These are phyloP conservation scores for Penicillium sp. DNA, from an alignment of 2,329 filamentous ascomycete genomes.

Conservation along the genomic window DNA sequence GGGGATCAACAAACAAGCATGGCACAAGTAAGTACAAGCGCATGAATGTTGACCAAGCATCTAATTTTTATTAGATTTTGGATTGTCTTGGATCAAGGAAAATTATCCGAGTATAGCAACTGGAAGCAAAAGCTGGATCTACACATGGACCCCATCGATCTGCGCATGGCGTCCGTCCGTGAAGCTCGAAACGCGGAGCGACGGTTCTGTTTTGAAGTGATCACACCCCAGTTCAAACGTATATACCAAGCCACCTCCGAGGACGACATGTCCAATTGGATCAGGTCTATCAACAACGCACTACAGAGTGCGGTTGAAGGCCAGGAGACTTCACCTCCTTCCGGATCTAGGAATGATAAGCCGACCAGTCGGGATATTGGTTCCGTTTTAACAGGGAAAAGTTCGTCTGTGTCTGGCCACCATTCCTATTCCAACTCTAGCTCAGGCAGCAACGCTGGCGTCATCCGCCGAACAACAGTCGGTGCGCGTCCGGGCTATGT, in stretches of 20 bases:
- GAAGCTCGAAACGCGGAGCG: constrained; percentile 93
- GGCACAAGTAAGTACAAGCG: constrained; percentile 79
- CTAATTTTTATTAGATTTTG: constrained; percentile 68
- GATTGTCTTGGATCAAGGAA: constrained; percentile 96
- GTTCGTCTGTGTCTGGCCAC: constrained; percentile 61
- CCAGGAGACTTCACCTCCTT: constrained; percentile 55
- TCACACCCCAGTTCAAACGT: constrained; percentile 91
- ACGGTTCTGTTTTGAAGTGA: constrained; percentile 96
- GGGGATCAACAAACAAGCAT: constrained; percentile 92
- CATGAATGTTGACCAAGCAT: not conserved
- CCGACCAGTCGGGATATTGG: constrained; percentile 82
- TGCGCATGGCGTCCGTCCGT: constrained; percentile 93
- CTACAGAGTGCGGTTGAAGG: constrained; percentile 93
- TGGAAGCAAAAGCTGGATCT: constrained; percentile 97
- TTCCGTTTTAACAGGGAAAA: constrained; percentile 90
- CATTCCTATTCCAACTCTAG: constrained; percentile 46
- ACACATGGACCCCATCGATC: constrained; percentile 96
- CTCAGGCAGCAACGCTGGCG: constrained; percentile 58
- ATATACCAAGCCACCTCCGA: constrained; percentile 98
- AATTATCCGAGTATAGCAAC: constrained; percentile 96
- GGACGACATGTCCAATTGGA: constrained; percentile 98
- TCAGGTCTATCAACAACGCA: constrained; percentile 92
- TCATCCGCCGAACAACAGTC: constrained; percentile 84
- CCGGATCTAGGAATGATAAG: constrained; percentile 50
- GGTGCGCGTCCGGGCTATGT: constrained; percentile 77